Evolutionary conservation across 1,284 basidiomycete species (phyloP).

Genomic region (Austropuccinia psidii): DNA sequence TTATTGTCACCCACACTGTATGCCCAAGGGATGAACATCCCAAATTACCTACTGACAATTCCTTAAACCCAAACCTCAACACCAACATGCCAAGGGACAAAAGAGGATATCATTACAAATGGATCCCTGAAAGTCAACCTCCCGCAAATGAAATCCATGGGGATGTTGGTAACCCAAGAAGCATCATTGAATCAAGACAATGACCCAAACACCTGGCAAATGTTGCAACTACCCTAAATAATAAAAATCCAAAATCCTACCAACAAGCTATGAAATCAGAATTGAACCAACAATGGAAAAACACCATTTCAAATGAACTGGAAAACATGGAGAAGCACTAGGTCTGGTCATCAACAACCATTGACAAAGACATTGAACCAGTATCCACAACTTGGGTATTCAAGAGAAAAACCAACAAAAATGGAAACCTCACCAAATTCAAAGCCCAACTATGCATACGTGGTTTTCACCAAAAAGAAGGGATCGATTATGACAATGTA

Average conservation of each 20-base stretch:
- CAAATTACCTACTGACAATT: no score
- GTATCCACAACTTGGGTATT: neutral
- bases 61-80: no score
- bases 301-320: neutral
- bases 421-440: constrained; percentile 8
- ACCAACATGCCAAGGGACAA: no score
- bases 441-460: constrained; percentile 1
- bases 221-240: neutral
- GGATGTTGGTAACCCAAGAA: neutral
- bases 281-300: neutral
- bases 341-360: neutral
- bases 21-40: no score
- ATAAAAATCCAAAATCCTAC: neutral
- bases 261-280: neutral
- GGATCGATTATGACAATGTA: neutral
- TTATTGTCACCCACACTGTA: no score
- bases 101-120: no score
- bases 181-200: neutral
- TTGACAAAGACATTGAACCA: neutral
- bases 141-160: neutral
- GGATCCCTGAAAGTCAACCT: no score
- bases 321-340: neutral
- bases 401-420: neutral
- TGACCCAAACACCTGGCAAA: neutral
- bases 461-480: constrained; percentile 2